Conservation (phyloP, 345 rosid genomes). For the Luvunga scandens region DNA sequence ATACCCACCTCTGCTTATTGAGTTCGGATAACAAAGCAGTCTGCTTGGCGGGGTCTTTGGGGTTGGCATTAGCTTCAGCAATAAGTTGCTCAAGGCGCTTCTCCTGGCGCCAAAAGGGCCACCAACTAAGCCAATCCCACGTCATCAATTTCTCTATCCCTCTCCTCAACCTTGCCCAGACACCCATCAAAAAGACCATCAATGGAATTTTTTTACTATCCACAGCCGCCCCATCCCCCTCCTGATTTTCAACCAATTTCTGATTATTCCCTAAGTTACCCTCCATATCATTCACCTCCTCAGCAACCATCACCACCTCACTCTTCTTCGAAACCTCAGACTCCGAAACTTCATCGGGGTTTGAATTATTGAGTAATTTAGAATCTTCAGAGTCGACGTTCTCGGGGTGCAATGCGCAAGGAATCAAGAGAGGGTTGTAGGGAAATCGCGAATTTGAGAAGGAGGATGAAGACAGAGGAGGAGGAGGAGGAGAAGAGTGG, state of each 20-base stretch:
- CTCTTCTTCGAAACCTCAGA: constrained; percentile 15
- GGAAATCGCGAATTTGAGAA: constrained; percentile 8
- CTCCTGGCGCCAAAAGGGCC: constrained; percentile 77
- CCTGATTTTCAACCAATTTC: constrained; percentile 18
- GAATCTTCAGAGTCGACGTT: constrained; percentile 42
- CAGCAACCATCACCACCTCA: constrained; percentile 11
- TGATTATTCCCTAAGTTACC: constrained; percentile 22
- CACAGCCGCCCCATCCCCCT: constrained; percentile 1
- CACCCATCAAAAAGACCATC: constrained; percentile 57
- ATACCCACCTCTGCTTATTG: constrained; percentile 65
- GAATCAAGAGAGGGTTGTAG: constrained; percentile 14
- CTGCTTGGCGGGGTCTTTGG: constrained; percentile 68
- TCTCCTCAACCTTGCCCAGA: constrained; percentile 55
- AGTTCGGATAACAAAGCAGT: constrained; percentile 76
- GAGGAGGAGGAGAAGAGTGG: constrained; percentile 1
- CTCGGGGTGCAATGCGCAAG: constrained; percentile 60
- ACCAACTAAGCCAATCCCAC: constrained; percentile 66
- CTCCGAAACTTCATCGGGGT: constrained; percentile 12
- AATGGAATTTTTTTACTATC: constrained; percentile 38
- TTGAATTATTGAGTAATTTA: constrained; percentile 20
- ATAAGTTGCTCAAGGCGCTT: constrained; percentile 66
- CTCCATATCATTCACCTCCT: constrained; percentile 13
- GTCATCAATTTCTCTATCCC: constrained; percentile 48
- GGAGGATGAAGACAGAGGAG: constrained; percentile 9
- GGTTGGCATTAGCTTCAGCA: constrained; percentile 84